These are phyloP conservation scores for Hypoxylon sp. DNA, from an alignment of 2,329 filamentous ascomycete genomes.

Conservation along the genomic window DNA sequence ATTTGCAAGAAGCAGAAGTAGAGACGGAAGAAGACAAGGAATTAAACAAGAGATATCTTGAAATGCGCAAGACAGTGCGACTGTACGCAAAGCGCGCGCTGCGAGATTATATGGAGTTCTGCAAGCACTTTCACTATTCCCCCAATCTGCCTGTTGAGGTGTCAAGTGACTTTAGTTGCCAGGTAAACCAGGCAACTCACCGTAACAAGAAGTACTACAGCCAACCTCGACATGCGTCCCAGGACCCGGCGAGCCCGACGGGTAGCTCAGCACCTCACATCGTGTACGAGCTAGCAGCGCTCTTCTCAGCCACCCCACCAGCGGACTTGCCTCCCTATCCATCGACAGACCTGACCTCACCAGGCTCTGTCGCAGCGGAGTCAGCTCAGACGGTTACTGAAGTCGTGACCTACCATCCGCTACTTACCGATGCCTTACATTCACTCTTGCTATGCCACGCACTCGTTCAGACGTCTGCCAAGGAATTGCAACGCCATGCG, in stretches of 20 bases:
- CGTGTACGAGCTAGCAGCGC: constrained; percentile 60
- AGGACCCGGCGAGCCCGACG: constrained; percentile 48
- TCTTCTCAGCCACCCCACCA: constrained; percentile 76
- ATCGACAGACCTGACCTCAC: constrained; percentile 49
- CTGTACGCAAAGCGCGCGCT: constrained; percentile 78
- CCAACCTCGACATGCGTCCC: constrained; percentile 53
- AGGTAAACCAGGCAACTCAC: constrained; percentile 61
- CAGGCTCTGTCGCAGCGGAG: constrained; percentile 40
- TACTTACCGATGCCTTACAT: constrained; percentile 81
- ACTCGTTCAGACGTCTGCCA: constrained; percentile 79
- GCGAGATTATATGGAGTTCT: constrained; percentile 75
- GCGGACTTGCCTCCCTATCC: constrained; percentile 74
- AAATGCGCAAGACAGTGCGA: constrained; percentile 74
- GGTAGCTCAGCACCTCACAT: constrained; percentile 46
- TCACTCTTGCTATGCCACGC: constrained; percentile 79
- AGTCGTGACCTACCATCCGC: constrained; percentile 79
- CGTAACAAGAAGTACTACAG: constrained; percentile 43
- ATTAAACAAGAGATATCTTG: constrained; percentile 48
- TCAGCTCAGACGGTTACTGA: constrained; percentile 56
- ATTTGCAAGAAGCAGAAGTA: constrained; percentile 21
- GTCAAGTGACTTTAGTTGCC: constrained; percentile 63
- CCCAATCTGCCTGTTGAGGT: constrained; percentile 70
- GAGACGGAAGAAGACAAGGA: constrained; percentile 28
- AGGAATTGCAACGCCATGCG: constrained; percentile 80
- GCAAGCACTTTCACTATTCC: constrained; percentile 80